Evolutionary conservation across 163 green algal genomes (phyloP).

Genomic region (Chlamydomonas reinhardtii): DNA sequence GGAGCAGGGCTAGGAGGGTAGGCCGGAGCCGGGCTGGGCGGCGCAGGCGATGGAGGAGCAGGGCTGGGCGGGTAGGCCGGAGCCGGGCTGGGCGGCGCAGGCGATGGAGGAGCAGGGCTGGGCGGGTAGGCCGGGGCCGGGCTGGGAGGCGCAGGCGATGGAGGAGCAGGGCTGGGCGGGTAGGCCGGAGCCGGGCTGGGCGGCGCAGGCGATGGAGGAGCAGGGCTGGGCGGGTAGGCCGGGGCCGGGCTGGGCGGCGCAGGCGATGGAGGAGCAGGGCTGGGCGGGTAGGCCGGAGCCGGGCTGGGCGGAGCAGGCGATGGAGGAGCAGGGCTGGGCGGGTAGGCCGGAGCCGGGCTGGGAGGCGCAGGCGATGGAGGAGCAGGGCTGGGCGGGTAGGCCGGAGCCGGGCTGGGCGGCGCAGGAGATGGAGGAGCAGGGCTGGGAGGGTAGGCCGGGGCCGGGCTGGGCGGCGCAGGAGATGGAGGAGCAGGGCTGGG

Average conservation of each 20-base stretch:
- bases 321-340: not conserved
- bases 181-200: not conserved
- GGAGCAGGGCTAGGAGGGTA: too few relatives aligned
- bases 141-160: not conserved
- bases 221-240: not conserved
- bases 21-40: not conserved
- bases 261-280: too few relatives aligned
- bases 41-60: not conserved
- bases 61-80: not conserved
- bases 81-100: not conserved
- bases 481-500: not conserved
- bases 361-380: not conserved
- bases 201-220: not conserved
- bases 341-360: not conserved
- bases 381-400: not conserved
- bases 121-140: not conserved
- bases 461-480: not conserved
- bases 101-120: not conserved
- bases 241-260: not conserved
- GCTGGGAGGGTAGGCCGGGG: not conserved
- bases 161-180: not conserved
- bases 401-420: not conserved
- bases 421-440: not conserved
- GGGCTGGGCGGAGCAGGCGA: not conserved
- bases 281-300: not conserved